Base-by-base conservation (phyloP, 176 grass and related monocot genomes). In the Otatea glauca region DNA sequence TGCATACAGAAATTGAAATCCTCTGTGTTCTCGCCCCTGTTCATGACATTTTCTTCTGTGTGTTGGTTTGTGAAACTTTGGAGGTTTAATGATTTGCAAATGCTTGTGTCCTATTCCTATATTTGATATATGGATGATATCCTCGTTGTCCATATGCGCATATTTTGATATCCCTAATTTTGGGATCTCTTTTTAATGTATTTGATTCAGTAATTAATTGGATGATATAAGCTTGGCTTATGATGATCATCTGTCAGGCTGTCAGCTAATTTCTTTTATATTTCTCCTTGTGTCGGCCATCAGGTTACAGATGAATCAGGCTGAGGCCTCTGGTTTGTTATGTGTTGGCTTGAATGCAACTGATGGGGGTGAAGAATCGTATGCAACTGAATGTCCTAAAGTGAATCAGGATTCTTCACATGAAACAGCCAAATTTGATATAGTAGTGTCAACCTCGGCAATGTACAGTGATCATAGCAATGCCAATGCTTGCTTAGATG, bases 381-480 rank as follows among this genome's bases (percentile, higher is more conserved):
- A 84, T 58, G n/a, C 60, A 50, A 79, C 77, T 78, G 87, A 92
- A 66, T 73, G 23, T 44, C 62, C 80, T 62, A 74, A 90, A 88
- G 84, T 66, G 80, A 61, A 88, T 68, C 83, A 70, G 25, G 82
- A 86, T 77, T 84, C 77, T 83, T 83, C 77, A 41, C 51, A 85
- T 68, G 77, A 87, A 83, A 89, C 70, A 76, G 65, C 32, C 61
- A 77, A 94, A 47, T 90, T 88, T 50, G 90, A 90, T 84, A 75
- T 45, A 60, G 81, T 79, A 14, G 68, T 90, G 53, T 17, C 16
- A 53, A 65, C 74, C 68, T 81, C 92, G 14, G 72, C 90, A 83
- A 85, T 77, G 55, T 78, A 80, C 85, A 74, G 58, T 88, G 92
- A 86, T 56, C 79, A 53, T 73, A 72, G 50, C 63, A 82, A 85